Evolutionary conservation across 495 filamentous ascomycete genomes (phyloP).

Genomic region (Penicillium steckii): DNA sequence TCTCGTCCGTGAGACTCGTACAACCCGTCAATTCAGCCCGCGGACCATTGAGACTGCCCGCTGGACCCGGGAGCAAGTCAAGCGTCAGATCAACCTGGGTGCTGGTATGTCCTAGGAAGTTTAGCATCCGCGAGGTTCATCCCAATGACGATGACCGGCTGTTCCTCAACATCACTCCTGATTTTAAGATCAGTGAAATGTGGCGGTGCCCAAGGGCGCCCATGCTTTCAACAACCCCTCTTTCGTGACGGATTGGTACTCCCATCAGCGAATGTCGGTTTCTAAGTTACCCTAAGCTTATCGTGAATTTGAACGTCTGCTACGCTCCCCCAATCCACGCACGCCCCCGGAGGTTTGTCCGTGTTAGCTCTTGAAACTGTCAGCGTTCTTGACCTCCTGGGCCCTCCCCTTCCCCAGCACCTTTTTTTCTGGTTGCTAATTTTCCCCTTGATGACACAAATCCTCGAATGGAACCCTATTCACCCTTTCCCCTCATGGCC

Average conservation of each 20-base stretch:
- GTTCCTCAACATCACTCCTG: not conserved
- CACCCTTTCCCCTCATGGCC: slow-evolving; percentile 36
- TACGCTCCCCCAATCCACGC: not conserved
- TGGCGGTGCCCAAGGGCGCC: not conserved
- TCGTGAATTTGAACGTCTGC: not conserved
- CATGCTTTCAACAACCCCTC: not conserved
- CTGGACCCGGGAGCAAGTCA: slow-evolving; percentile 97
- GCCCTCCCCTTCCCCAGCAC: slow-evolving; percentile 12
- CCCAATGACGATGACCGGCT: slow-evolving; percentile 4
- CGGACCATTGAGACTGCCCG: slow-evolving; percentile 92
- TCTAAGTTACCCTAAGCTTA: not conserved
- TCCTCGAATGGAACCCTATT: slow-evolving; percentile 19
- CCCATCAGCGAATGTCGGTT: not conserved
- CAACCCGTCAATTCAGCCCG: slow-evolving; percentile 75
- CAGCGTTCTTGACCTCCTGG: slow-evolving; percentile 8
- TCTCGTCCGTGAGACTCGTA: slow-evolving; percentile 83
- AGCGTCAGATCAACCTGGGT: slow-evolving; percentile 69
- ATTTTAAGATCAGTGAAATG: not conserved
- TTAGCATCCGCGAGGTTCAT: slow-evolving; percentile 1
- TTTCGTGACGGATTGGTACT: not conserved
- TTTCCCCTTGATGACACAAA: slow-evolving; percentile 27
- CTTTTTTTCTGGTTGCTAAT: not conserved
- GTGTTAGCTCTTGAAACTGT: not conserved
- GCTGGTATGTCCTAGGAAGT: slow-evolving; percentile 42
- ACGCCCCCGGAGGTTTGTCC: not conserved